Conservation (phyloP, 495 filamentous ascomycete species). For the Penicillium silybi region DNA sequence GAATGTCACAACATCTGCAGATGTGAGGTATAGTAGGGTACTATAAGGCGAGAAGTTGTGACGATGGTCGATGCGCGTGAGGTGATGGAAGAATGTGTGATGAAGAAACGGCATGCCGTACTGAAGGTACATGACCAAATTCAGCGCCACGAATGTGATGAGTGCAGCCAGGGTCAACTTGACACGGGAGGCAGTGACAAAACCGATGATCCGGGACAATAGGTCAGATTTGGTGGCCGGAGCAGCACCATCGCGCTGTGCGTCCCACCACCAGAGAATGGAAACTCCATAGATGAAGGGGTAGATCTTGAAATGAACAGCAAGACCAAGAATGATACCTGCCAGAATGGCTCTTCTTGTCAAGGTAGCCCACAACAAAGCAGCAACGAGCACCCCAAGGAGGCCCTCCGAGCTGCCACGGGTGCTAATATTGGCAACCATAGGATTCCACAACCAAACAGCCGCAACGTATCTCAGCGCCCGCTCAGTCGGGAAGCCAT, state of each 20-base stretch:
- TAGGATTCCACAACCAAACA: conserved; percentile 93
- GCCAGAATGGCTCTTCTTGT: conserved; percentile 56
- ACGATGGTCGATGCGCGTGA: conserved; percentile 90
- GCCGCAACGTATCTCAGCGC: conserved; percentile 67
- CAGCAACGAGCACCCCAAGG: conserved; percentile 75
- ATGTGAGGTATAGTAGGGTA: conserved; percentile 79
- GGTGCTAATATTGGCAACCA: conserved; percentile 96
- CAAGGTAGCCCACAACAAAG: conserved; percentile 75
- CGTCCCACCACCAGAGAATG: conserved; percentile 84
- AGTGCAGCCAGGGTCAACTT: conserved; percentile 62
- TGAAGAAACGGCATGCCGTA: conserved; percentile 73
- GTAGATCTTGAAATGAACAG: conserved; percentile 98
- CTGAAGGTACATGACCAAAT: conserved; percentile 70
- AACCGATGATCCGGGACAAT: conserved; percentile 33
- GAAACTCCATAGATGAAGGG: conserved; percentile 90
- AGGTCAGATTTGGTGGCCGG: conserved; percentile 1
- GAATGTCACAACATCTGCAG: conserved; percentile 47
- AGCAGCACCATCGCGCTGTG: conserved; percentile 31
- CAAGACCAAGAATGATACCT: conserved; percentile 72
- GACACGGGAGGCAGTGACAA: conserved; percentile 60
- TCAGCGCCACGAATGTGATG: conserved; percentile 65
- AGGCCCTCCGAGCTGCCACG: conserved; percentile 90
- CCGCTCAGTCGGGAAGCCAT: conserved; percentile 43
- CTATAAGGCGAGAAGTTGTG: conserved; percentile 99
- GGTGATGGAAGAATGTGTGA: conserved; percentile 88